Base-by-base conservation (phyloP, 139 green algal species). In the Chlorella sorokiniana region DNA sequence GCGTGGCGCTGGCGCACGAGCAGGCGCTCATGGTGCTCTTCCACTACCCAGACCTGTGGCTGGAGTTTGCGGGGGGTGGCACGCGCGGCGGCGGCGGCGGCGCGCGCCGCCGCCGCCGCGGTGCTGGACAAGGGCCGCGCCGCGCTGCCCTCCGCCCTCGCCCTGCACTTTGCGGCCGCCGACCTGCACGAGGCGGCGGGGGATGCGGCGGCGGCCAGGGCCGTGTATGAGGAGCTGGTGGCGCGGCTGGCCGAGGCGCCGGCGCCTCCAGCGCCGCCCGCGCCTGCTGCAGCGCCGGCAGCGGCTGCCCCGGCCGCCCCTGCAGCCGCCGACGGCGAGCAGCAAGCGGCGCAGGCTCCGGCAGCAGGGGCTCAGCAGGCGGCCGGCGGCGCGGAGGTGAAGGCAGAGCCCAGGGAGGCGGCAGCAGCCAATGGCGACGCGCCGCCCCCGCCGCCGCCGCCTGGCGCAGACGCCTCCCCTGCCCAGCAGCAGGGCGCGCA, bases 81-180 rank as follows among this genome's bases (percentile, higher is more conserved):
- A 31, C 45, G 48, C 41, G 51, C 42, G 64, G 56, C 11, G 70
- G 69, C 40, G 79, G 79, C 54, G 77, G 51, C 51, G 83, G 76
- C 51, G 23, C 45, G n/a, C 16, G 77, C 81, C 4, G 52, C 76
- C 2, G 87, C 88, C 1, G 52, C 70, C 7, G 48, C 69, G 2
- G 82, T 93, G 40, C 89, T 93, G 20, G 78, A 90, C 37, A 79
- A 83, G 51, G 91, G 81, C 9, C 74, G 91, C 16, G 56, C 61
- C 69, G 87, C 88, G 27, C 85, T 96, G 76, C 94, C 94, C 1
- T 61, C 59, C 41, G 94, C 89, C 61, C 65, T 91, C 67, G 65
- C 94, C 82, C 85, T 98, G 83, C 91, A 93, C 78, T 96, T 95
- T 81, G 89, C 91, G 2, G 89, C 90, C 0, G 95, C 94, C 3